A percentile compares a stretch with the other conserved stretches of the same genome.
phyloP scores from a whole-genome alignment of 768 basidiomycete genomes.

The Lentinula sp. region DNA sequence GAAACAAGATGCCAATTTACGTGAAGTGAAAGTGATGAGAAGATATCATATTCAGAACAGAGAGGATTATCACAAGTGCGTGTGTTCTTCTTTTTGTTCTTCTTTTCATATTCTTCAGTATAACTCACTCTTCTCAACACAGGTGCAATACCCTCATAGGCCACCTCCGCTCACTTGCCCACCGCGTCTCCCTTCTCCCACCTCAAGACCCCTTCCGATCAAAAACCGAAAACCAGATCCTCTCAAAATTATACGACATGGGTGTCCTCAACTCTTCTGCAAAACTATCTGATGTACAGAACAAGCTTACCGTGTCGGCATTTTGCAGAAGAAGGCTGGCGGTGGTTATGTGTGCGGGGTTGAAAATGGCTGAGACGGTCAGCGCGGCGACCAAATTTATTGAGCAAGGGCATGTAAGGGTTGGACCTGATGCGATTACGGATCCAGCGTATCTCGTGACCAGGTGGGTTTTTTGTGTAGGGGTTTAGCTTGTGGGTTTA shows the following conservation, averaged over 20 bases:
- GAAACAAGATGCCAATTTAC: slow-evolving; percentile 89
- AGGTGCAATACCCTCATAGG: slow-evolving; percentile 96
- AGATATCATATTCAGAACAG: slow-evolving; percentile 93
- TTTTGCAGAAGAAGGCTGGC: slow-evolving; percentile 90
- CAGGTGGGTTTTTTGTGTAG: slow-evolving; percentile 37
- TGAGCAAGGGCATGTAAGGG: slow-evolving; percentile 96
- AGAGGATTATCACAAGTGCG: slow-evolving; percentile 89
- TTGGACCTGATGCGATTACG: slow-evolving; percentile 92
- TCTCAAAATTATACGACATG: slow-evolving; percentile 96
- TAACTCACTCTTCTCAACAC: slow-evolving; percentile 71
- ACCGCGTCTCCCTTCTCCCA: slow-evolving; percentile 82
- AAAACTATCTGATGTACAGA: slow-evolving; percentile 89
- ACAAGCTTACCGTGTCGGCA: slow-evolving; percentile 87
- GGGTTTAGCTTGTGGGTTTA: not conserved
- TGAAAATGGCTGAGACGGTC: slow-evolving; percentile 93
- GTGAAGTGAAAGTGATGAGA: slow-evolving; percentile 92
- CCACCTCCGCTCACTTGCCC: slow-evolving; percentile 75
- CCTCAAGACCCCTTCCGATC: slow-evolving; percentile 83
- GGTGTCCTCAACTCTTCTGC: slow-evolving; percentile 83
- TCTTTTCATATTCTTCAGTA: slow-evolving; percentile 38
- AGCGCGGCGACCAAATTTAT: slow-evolving; percentile 94
- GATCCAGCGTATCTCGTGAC: slow-evolving; percentile 97
- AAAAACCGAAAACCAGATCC: slow-evolving; percentile 78
- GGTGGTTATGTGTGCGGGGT: slow-evolving; percentile 80
- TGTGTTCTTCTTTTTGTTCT: slow-evolving; percentile 7